Evolutionary conservation across 257 asterid genomes (phyloP), one percentile per base, ranked within the genome.

Genomic region (Orobanche coerulescens): DNA sequence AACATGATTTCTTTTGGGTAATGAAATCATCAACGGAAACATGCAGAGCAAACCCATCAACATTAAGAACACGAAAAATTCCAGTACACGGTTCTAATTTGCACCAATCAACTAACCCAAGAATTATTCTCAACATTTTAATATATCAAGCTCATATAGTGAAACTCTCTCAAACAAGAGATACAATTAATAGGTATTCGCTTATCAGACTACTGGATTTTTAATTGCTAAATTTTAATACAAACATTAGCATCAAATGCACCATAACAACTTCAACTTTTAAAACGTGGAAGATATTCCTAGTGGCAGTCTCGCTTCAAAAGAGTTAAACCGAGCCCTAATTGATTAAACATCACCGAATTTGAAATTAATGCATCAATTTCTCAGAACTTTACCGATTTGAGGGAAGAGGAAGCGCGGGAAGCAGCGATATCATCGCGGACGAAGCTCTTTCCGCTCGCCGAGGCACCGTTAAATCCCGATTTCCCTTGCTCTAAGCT

Each of bases 401-500:
- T 80, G 12, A 78, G 50, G 70, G 90, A 76, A 54, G 93, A 74
- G 54, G 94, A 66, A 70, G 79, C 82, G 73, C 86, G 81, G 62
- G 77, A 75, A 72, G 76, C 89, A 34, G 76, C 76, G 48, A 75
- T 70, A 58, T 84, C 91, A 60, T 82, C 85, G 3, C 84, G 79
- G 23, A 55, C 57, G 70, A 81, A 88, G 61, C 92, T 71, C 66
- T 76, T 91, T 48, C 88, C 92, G 64, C 82, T 73, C 54, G 81
- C 86, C 25, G 84, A 78, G 16, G 73, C 84, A 20, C 81, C 97
- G 26, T 67, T 66, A 36, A 76, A 88, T 58, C 86, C 95, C 36
- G 80, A 67, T 49, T 80, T 92, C 72, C 95, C 91, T 31, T 83
- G 95, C 48, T 93, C 98, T 67, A 86, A 81, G 75, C 97, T 88